Conservation (phyloP, 23 red algal genomes). For the Gracilaria vermiculophylla region DNA sequence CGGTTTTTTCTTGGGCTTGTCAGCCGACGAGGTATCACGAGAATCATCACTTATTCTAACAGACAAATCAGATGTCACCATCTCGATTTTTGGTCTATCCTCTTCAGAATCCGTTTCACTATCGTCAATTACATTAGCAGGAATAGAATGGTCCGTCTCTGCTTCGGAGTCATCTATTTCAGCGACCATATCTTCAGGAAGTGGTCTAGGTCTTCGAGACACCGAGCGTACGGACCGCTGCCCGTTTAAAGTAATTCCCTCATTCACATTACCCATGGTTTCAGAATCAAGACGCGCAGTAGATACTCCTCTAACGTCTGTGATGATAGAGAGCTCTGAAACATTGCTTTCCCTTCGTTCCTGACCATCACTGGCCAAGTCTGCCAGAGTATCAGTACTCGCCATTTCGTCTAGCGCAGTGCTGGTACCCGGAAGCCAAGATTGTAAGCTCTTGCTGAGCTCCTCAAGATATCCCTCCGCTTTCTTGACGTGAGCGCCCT, state of each 20-base stretch:
- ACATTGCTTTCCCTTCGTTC: slow-evolving; percentile 20
- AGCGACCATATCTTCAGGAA: slow-evolving; percentile 71
- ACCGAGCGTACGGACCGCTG: slow-evolving; percentile 42
- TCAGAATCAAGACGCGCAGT: slow-evolving; percentile 18
- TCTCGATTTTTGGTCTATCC: neutral
- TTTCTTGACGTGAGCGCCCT: slow-evolving; percentile 61
- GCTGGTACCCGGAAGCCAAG: neutral
- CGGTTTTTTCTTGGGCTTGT: slow-evolving; percentile 61
- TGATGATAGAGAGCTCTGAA: neutral
- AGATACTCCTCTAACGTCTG: neutral
- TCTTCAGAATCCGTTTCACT: slow-evolving; percentile 33
- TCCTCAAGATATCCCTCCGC: slow-evolving; percentile 54
- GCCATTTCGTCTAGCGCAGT: neutral
- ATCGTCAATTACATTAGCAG: slow-evolving; percentile 11
- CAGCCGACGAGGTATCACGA: slow-evolving; percentile 28
- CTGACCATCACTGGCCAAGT: neutral
- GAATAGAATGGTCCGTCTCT: slow-evolving; percentile 52
- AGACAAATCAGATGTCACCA: slow-evolving; percentile 1
- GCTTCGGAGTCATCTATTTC: slow-evolving; percentile 67
- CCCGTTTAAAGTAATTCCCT: slow-evolving; percentile 32
- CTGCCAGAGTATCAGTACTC: neutral
- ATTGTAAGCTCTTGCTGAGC: slow-evolving; percentile 35
- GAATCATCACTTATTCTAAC: slow-evolving; percentile 55
- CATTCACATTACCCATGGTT: neutral
- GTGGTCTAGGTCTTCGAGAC: slow-evolving; percentile 54